Percentiles rank a stretch among this genome's conserved stretches.
These are phyloP conservation scores for Bigelowiella natans DNA, from an alignment of 78 protist genomes.

Conservation along the genomic window DNA sequence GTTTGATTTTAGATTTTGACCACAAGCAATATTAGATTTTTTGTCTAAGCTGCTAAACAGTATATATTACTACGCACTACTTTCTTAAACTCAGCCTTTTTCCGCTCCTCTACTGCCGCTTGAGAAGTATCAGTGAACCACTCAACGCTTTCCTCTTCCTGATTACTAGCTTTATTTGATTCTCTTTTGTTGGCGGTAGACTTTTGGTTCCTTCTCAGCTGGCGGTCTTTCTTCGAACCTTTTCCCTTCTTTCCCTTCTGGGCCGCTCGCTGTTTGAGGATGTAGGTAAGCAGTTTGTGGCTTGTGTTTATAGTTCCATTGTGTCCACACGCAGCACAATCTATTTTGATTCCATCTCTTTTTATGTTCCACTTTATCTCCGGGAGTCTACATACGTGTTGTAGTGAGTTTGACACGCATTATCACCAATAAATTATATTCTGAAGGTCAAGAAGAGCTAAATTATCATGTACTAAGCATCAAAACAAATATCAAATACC, in stretches of 20 bases:
- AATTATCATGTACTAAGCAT: too few species aligned
- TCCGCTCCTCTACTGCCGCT: neutral
- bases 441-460: too few species aligned
- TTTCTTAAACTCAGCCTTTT: neutral
- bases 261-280: neutral
- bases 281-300: neutral
- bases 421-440: too few species aligned
- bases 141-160: neutral
- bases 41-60: neutral
- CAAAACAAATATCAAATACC: too few species aligned
- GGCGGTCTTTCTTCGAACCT: neutral
- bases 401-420: too few species aligned
- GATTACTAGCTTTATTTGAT: neutral
- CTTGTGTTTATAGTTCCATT: neutral
- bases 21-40: too few species aligned
- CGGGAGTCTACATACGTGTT: neutral
- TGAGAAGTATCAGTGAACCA: constrained; percentile 4
- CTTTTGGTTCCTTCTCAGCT: neutral
- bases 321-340: neutral
- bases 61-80: neutral
- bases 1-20: too few species aligned
- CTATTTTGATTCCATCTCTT: neutral
- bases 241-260: neutral
- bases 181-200: neutral
- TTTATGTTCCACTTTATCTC: neutral